Percentiles rank a stretch among this genome's conserved stretches.
These are phyloP conservation scores for carrot (Daucus carota) DNA, from an alignment of 129 eudicot species.

Conservation along the genomic window DH1_v3.0 NC_030381.2:53354501-53355000, in stretches of 20 bases:
- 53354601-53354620: constrained; percentile 36
- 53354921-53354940: constrained; percentile 35
- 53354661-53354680: constrained; percentile 40
- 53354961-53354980: constrained; percentile 46
- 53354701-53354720: constrained; percentile 61
- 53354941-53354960: constrained; percentile 32
- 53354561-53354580: constrained; percentile 52
- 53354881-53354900: constrained; percentile 66
- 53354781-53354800: constrained; percentile 41
- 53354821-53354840: constrained; percentile 60
- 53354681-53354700: constrained; percentile 69
- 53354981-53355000: constrained; percentile 61
- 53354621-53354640: constrained; percentile 45
- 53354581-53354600: constrained; percentile 34
- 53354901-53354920: constrained; percentile 66
- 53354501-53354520: constrained; percentile 48
- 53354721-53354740: constrained; percentile 32
- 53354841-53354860: constrained; percentile 63
- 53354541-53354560: constrained; percentile 54
- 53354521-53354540: constrained; percentile 48
- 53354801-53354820: constrained; percentile 68
- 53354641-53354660: constrained; percentile 14
- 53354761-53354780: constrained; percentile 48
- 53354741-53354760: constrained; percentile 62
- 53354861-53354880: constrained; percentile 48